These are phyloP conservation scores for Marasmius tenuissimus DNA, from an alignment of 1,284 basidiomycete genomes.

Conservation along the genomic window DNA sequence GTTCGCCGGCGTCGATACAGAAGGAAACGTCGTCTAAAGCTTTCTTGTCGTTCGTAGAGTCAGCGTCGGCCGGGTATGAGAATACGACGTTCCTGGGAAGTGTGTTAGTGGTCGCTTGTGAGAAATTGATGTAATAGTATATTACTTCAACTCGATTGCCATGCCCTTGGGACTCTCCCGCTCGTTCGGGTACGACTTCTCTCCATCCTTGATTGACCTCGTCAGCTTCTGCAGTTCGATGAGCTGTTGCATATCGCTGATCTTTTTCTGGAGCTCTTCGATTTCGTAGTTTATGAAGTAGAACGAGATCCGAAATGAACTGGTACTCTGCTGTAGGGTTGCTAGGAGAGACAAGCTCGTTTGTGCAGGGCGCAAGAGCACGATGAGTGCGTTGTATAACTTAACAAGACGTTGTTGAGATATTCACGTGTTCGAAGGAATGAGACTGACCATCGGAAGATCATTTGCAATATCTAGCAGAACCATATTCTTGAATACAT, in stretches of 20 bases:
- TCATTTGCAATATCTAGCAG: conserved; percentile 6
- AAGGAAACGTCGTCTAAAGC: conserved; percentile 3
- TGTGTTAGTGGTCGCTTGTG: neutral
- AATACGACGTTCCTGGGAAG: neutral
- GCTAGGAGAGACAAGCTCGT: neutral
- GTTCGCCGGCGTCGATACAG: conserved; percentile 1
- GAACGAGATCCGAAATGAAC: neutral
- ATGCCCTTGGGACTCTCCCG: neutral
- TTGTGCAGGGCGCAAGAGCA: neutral
- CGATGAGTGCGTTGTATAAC: neutral
- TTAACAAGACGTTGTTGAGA: neutral
- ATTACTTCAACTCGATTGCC: neutral
- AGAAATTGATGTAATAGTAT: too few species aligned
- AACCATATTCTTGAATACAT: neutral
- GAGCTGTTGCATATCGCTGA: neutral
- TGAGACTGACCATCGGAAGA: conserved; percentile 14
- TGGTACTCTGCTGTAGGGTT: neutral
- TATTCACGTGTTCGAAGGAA: neutral
- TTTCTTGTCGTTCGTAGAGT: neutral
- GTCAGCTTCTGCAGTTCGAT: neutral
- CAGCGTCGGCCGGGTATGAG: neutral
- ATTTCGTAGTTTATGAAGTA: neutral
- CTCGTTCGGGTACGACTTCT: conserved; percentile 1
- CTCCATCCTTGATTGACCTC: conserved; percentile 1
- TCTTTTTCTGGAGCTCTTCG: neutral